Base-by-base conservation (phyloP, 306 rosid species). In the Aeschynomene evenia region DNA sequence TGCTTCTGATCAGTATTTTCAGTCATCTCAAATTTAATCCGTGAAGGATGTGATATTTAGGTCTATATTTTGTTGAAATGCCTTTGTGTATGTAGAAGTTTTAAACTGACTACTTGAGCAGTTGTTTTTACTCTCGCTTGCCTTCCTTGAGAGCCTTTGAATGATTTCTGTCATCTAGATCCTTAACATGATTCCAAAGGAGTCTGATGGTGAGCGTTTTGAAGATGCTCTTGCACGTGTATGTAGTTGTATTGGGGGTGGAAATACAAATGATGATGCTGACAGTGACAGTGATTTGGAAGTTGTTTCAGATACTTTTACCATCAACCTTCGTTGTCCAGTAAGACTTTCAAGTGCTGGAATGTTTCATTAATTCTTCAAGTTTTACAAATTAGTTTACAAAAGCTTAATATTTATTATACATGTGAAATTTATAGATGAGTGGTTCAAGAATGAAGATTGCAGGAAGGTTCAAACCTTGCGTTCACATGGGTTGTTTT, bases 361-460 rank as follows among this genome's bases (percentile, higher is more conserved):
- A 63, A 68, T 60, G 9, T 40, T 63, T 74, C 31, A 37, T 45
- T 49, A 45, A 53, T 37, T 34, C 45, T 29, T 19, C 3, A 6
- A 19, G 28, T 71, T 71, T 58, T 59, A 55, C 48, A 50, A 39
- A 53, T 68, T 51, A 58, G 78, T 74, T 72, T 31, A 46, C 39
- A 14, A 59, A 49, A 52, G 76, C 54, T 34, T 67, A 7, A 46
- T 13, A 29, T 11, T 68, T 60, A 63, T 42, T 33, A 29, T 45
- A 34, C 55, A 71, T 77, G 36, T 80, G 59, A 59, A 64, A 65
- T 68, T 31, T 76, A 45, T 70, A 95, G 99, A 89, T 95, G 97
- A 95, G 99, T 79, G 99, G 99, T 70, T 91, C 96, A 23, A 95
- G 99, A 80, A 95, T 95, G 92, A 95, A 91, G 86, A 77, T 91